Evolutionary conservation across 2,329 filamentous ascomycete species (phyloP).

Genomic region (Aquanectria penicillioides): DNA sequence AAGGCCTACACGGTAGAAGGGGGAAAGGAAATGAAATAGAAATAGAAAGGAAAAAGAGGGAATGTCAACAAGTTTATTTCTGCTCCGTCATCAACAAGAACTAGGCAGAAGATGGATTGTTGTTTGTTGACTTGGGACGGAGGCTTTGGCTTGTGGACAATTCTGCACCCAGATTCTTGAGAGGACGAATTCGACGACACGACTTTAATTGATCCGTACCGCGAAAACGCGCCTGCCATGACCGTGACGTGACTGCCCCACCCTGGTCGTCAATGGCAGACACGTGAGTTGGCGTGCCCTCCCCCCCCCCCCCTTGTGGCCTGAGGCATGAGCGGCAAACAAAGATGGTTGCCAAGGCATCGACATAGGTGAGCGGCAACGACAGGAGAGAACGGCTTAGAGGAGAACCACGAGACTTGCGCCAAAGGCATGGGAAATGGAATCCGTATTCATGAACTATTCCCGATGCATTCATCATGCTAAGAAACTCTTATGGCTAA

Average conservation of each 20-base stretch:
- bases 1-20: slow-evolving; percentile 22
- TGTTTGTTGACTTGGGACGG: slow-evolving; percentile 10
- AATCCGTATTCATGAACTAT: too few species aligned
- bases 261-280: slow-evolving; percentile 30
- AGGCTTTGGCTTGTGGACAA: slow-evolving; percentile 24
- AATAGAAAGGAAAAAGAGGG: not conserved
- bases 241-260: slow-evolving; percentile 52
- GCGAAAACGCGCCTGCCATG: slow-evolving; percentile 46
- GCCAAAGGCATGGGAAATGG: too few species aligned
- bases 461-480: too few species aligned
- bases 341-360: too few species aligned
- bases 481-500: too few species aligned
- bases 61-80: slow-evolving; percentile 3
- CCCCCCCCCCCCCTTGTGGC: too few species aligned
- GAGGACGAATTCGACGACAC: slow-evolving; percentile 36
- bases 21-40: slow-evolving; percentile 3
- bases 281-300: slow-evolving; percentile 47
- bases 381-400: too few species aligned
- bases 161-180: slow-evolving; percentile 17
- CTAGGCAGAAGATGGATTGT: slow-evolving; percentile 21
- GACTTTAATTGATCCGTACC: slow-evolving; percentile 42
- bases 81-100: slow-evolving; percentile 26
- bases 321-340: too few species aligned
- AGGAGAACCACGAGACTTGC: too few species aligned
- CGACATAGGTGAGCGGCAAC: too few species aligned